Conservation (phyloP, 2,329 filamentous ascomycete genomes). For the Botrytis tulipae region DNA sequence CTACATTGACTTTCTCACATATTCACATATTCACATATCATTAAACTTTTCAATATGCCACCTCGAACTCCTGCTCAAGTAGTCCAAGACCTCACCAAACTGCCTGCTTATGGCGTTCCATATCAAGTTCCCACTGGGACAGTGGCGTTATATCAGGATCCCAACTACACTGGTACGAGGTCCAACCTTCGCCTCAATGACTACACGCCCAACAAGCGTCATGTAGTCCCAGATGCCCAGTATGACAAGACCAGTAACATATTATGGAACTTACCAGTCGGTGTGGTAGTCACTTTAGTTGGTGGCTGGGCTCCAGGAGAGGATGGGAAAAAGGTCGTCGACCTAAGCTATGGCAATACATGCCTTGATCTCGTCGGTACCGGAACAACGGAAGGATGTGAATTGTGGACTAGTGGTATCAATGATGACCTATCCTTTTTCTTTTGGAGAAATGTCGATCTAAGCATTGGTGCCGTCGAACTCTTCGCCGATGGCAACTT, state of each 20-base stretch:
- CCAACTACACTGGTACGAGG: neutral
- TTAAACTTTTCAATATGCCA: neutral
- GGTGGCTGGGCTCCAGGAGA: neutral
- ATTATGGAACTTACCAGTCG: neutral
- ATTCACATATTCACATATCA: neutral
- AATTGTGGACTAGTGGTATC: neutral
- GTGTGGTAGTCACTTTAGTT: neutral
- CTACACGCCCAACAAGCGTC: neutral
- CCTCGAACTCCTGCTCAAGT: neutral
- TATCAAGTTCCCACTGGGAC: neutral
- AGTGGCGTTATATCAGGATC: neutral
- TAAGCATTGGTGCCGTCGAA: neutral
- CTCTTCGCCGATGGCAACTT: neutral
- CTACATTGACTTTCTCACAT: neutral
- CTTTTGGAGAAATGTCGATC: neutral
- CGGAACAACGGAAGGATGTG: neutral
- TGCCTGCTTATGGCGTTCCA: neutral
- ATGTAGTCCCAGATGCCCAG: neutral
- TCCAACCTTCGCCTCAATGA: neutral
- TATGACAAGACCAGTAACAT: neutral
- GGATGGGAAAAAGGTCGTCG: neutral
- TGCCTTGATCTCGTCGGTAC: neutral
- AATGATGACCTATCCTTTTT: neutral
- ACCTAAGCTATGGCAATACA: neutral
- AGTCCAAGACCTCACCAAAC: neutral